A percentile compares a stretch with the other conserved stretches of the same genome.
Evolutionary conservation across 2,329 filamentous ascomycete genomes (phyloP).

Genomic region (Chrysoporthe austroafricana): DNA sequence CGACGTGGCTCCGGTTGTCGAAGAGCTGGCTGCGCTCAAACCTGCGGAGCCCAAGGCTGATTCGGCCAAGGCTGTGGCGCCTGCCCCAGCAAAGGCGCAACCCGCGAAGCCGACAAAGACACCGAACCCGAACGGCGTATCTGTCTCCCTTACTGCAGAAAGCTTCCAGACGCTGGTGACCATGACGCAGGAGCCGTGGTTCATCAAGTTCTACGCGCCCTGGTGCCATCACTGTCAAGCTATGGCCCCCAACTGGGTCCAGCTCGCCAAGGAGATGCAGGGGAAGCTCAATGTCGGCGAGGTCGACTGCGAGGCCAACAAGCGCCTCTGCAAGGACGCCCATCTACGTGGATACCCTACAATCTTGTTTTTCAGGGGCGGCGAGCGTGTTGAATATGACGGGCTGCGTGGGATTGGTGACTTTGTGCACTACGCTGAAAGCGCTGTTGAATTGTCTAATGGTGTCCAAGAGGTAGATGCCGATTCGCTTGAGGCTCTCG

Average conservation of each 20-base stretch:
- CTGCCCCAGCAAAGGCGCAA: constrained; percentile 40
- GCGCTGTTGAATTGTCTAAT: constrained; percentile 75
- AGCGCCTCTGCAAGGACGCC: constrained; percentile 89
- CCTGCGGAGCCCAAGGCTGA: constrained; percentile 33
- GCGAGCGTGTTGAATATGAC: constrained; percentile 89
- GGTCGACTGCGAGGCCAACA: constrained; percentile 90
- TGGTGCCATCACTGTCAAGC: constrained; percentile 97
- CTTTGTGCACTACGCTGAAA: constrained; percentile 83
- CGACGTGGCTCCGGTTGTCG: constrained; percentile 14
- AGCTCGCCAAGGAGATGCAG: constrained; percentile 89
- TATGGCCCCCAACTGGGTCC: constrained; percentile 86
- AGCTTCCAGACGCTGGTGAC: constrained; percentile 86
- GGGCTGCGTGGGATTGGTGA: constrained; percentile 92
- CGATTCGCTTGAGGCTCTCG: constrained; percentile 75
- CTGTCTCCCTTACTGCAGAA: constrained; percentile 77
- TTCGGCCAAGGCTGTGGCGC: constrained; percentile 36
- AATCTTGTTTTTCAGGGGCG: constrained; percentile 88
- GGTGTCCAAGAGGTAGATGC: constrained; percentile 83
- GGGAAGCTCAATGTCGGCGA: constrained; percentile 89
- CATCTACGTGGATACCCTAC: constrained; percentile 81
- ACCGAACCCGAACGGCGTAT: constrained; percentile 77
- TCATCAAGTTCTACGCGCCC: constrained; percentile 97
- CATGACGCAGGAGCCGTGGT: constrained; percentile 89
- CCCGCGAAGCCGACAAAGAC: constrained; percentile 57
- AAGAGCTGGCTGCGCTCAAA: constrained; percentile 26